A percentile compares a stretch with the other conserved stretches of the same genome.
phyloP scores from a whole-genome alignment of 495 filamentous ascomycete species.

The Xylaria scruposa region DNA sequence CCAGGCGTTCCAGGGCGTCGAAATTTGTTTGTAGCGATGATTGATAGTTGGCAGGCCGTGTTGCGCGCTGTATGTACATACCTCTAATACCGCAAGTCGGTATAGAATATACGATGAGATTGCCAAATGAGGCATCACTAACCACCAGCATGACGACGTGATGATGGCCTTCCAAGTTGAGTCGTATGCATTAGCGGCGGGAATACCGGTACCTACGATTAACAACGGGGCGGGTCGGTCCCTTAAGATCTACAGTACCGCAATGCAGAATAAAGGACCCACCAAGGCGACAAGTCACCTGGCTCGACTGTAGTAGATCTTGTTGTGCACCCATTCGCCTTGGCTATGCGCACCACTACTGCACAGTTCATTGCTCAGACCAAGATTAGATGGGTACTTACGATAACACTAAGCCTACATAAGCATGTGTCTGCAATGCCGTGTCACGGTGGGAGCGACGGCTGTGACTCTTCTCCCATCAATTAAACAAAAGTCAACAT shows the following conservation, averaged over 20 bases:
- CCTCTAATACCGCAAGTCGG: not conserved
- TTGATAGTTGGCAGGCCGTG: not conserved
- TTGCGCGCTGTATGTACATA: constrained; percentile 5
- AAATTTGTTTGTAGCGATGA: constrained; percentile 6
- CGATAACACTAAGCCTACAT: not conserved
- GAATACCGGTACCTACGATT: too few relatives aligned
- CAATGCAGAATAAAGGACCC: constrained; percentile 1
- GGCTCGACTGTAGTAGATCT: not conserved
- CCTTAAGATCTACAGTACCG: not conserved
- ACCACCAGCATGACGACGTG: not conserved
- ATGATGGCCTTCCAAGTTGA: not conserved
- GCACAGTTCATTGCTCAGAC: not conserved
- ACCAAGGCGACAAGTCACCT: not conserved
- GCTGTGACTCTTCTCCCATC: not conserved
- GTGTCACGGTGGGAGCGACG: constrained; percentile 15
- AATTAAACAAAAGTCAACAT: not conserved
- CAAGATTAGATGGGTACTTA: constrained; percentile 4
- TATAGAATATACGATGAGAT: not conserved
- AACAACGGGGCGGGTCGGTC: constrained; percentile 6
- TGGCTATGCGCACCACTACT: not conserved
- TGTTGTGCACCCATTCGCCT: constrained; percentile 1
- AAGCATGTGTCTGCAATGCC: constrained; percentile 5
- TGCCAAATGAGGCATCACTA: not conserved
- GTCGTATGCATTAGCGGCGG: constrained; percentile 13
- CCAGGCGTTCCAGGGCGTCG: not conserved